Evolutionary conservation across 305 asterid species (phyloP).

Genomic region (Caryopteris hybrid): DNA sequence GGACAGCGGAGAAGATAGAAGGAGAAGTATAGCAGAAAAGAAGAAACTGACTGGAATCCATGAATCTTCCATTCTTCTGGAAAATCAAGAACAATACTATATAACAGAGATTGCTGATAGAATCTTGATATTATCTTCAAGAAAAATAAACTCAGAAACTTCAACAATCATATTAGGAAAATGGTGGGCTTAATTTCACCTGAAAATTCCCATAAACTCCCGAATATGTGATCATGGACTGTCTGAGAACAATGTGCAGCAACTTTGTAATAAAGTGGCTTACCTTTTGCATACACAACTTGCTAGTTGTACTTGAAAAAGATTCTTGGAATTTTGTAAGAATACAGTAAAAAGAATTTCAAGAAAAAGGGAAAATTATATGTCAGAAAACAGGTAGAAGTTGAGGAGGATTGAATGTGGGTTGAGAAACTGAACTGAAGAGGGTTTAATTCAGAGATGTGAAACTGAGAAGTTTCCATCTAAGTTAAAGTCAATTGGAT

Average conservation of each 20-base stretch:
- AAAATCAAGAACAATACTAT: neutral
- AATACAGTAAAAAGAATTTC: neutral
- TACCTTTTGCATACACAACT: slow-evolving; percentile 16
- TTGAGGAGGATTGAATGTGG: slow-evolving; percentile 29
- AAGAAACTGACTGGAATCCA: slow-evolving; percentile 17
- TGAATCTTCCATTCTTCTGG: slow-evolving; percentile 11
- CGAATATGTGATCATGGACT: slow-evolving; percentile 15
- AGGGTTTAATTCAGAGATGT: slow-evolving; percentile 25
- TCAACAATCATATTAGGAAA: slow-evolving; percentile 5
- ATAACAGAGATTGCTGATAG: neutral
- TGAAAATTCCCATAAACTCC: slow-evolving; percentile 12
- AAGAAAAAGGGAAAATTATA: neutral
- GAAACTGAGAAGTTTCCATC: slow-evolving; percentile 24
- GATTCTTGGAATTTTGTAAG: neutral
- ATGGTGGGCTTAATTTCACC: slow-evolving; percentile 10
- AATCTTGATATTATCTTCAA: neutral
- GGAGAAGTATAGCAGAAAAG: slow-evolving; percentile 17
- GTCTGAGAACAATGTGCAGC: slow-evolving; percentile 7
- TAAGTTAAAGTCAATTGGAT: slow-evolving; percentile 25
- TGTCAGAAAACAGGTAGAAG: slow-evolving; percentile 17
- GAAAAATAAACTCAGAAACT: neutral
- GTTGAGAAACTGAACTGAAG: slow-evolving; percentile 2
- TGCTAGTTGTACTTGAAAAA: neutral
- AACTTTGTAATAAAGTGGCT: slow-evolving; percentile 17
- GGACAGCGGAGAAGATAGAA: slow-evolving; percentile 17